A percentile compares a stretch with the other conserved stretches of the same genome.
Evolutionary conservation across 1,139 yeast genomes (phyloP).

Genomic region (Saccharomyces hybrid): DNA sequence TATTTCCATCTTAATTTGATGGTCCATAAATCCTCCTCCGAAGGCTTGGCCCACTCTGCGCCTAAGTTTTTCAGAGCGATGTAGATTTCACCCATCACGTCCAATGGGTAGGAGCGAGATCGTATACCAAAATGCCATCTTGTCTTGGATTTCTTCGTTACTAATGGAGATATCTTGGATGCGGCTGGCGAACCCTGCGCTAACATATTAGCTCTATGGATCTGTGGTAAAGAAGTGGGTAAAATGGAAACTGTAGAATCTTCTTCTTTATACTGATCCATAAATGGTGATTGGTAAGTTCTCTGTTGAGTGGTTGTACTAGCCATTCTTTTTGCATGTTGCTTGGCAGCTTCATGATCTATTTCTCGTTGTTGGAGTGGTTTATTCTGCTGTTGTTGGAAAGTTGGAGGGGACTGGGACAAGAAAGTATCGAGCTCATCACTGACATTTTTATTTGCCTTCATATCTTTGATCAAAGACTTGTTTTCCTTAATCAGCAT

Average conservation of each 20-base stretch:
- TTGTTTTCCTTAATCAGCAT: slow-evolving; percentile 80
- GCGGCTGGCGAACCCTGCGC: slow-evolving; percentile 45
- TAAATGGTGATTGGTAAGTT: slow-evolving; percentile 29
- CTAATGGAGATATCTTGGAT: slow-evolving; percentile 61
- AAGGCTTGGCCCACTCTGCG: slow-evolving; percentile 95
- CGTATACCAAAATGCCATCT: slow-evolving; percentile 99
- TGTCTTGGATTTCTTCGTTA: slow-evolving; percentile 80
- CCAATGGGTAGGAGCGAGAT: slow-evolving; percentile 91
- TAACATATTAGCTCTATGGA: slow-evolving; percentile 89
- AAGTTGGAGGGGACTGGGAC: slow-evolving; percentile 28
- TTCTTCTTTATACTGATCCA: slow-evolving; percentile 28
- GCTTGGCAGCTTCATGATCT: not conserved
- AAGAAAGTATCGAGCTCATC: slow-evolving; percentile 40
- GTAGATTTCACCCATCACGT: slow-evolving; percentile 97
- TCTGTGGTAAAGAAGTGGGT: slow-evolving; percentile 90
- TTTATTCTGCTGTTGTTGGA: slow-evolving; percentile 14
- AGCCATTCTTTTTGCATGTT: slow-evolving; percentile 9
- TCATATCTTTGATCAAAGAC: slow-evolving; percentile 56
- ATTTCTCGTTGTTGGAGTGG: slow-evolving; percentile 2
- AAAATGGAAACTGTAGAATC: slow-evolving; percentile 72
- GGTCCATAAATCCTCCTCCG: slow-evolving; percentile 93
- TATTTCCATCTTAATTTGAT: slow-evolving; percentile 66
- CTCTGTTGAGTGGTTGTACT: slow-evolving; percentile 21
- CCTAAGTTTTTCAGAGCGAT: slow-evolving; percentile 88
- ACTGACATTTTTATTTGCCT: slow-evolving; percentile 39